Base-by-base conservation (phyloP, 495 filamentous ascomycete genomes). In the Penicillium silybi region DNA sequence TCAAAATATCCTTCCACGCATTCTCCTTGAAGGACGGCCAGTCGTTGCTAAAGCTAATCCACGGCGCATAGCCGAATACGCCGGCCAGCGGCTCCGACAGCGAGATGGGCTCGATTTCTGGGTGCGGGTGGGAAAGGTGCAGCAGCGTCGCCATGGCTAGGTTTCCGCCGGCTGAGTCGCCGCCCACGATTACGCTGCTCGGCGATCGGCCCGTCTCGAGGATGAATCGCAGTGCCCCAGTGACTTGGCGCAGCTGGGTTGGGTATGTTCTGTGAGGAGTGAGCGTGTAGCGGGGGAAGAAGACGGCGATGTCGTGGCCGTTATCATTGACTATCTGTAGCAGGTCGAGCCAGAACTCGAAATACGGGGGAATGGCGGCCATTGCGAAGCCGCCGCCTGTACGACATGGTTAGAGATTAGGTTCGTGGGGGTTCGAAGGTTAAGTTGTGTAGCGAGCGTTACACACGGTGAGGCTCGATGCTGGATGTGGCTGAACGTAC, bases 141-240 rank as follows among this genome's bases (percentile, higher is more conserved):
- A 78, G 69, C 9, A 87, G 68, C 0, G 84, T 57, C 5, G 74
- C 67, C 13, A 82, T 53, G 19, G 73, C 67, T 5, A 88, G 67
- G 54, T 87, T 85, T 1, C 69, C 85, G 48, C 85, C 83, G 0
- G 85, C 85, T 2, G 82, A 85, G 63, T 88, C 84, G 10, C 85
- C 85, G 22, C 66, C 79, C 0, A 88, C 44, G 40, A 78, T 53
- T 25, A 88, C 67, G 48, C 75, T 63, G 7, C 63, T 45, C 0
- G 80, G 77, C 10, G 65, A 61, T 17, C 69, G 69, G 11, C 57
- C 59, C 0, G 65, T 65, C 4, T 67, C 53, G 41, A 85, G 62
- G 39, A 84, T 68, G 63, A 83, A 74, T 11, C 72, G 69, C n/a
- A 87, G 68, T 17, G 73, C 68, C 26, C 69, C 70, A 47, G 74